Evolutionary conservation across 2,329 filamentous ascomycete species (phyloP).

Genomic region (Cladosporium colombiae): DNA sequence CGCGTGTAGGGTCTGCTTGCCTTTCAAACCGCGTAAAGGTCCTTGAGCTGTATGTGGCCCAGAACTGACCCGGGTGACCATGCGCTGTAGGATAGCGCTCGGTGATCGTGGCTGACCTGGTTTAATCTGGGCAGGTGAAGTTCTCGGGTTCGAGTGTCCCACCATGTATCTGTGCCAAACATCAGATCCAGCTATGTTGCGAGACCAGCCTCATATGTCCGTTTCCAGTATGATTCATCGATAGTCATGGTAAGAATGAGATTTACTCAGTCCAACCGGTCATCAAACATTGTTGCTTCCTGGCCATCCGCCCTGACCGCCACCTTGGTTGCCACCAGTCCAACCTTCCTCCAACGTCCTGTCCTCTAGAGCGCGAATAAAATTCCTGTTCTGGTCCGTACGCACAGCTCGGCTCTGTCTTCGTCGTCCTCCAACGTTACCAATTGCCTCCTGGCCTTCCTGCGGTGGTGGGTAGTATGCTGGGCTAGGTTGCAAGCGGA

Average conservation of each 20-base stretch:
- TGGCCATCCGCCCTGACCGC: conserved; percentile 23
- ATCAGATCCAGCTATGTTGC: background rate
- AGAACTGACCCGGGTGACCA: background rate
- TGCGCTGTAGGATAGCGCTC: background rate
- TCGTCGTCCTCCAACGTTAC: conserved; percentile 71
- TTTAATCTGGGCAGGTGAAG: background rate
- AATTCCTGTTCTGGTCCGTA: conserved; percentile 68
- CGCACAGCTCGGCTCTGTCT: conserved; percentile 57
- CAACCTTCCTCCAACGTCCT: conserved; percentile 88
- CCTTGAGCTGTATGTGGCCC: background rate
- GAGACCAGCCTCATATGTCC: background rate
- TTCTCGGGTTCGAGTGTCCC: background rate
- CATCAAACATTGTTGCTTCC: conserved; percentile 23
- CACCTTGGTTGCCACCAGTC: conserved; percentile 28
- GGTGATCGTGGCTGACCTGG: background rate
- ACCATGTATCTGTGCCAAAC: background rate
- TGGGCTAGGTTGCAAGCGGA: conserved; percentile 89
- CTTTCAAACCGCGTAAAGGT: background rate
- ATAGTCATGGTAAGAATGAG: conserved; percentile 16
- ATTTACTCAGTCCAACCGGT: background rate
- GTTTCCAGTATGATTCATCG: conserved; percentile 1
- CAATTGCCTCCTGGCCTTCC: conserved; percentile 72
- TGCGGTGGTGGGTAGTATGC: conserved; percentile 94
- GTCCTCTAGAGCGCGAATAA: conserved; percentile 93
- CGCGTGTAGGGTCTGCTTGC: background rate